A percentile compares a stretch with the other conserved stretches of the same genome.
Conservation (phyloP, 2,329 filamentous ascomycete genomes). For the Penicillium sp. region DNA sequence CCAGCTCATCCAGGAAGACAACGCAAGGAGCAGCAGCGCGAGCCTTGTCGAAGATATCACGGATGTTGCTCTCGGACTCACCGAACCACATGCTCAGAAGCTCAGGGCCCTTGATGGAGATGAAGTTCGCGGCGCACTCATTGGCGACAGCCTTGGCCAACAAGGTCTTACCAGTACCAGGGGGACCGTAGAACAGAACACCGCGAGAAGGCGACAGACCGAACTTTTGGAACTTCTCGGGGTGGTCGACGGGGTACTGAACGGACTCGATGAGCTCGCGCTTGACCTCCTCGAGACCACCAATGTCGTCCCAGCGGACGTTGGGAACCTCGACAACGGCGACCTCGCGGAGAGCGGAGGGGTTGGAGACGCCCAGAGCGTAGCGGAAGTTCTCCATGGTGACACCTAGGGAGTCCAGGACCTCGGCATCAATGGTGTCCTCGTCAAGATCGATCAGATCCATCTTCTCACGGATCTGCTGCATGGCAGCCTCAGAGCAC, state of each 20-base stretch:
- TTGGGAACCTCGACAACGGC: constrained; percentile 99
- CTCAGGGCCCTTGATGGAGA: constrained; percentile 98
- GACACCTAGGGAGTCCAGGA: constrained; percentile 94
- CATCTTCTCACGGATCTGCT: constrained; percentile 99
- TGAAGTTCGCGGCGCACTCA: constrained; percentile 99
- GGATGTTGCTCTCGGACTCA: constrained; percentile 99
- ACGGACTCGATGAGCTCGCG: constrained; percentile 98
- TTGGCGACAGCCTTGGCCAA: constrained; percentile 99
- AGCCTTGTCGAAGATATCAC: constrained; percentile 99
- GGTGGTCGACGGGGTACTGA: constrained; percentile 98
- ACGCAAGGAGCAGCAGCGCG: constrained; percentile 96
- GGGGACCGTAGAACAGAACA: constrained; percentile 98
- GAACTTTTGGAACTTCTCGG: constrained; percentile 99
- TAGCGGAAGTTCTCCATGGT: constrained; percentile 99
- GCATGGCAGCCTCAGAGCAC: constrained; percentile 99
- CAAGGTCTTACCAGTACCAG: constrained; percentile 99
- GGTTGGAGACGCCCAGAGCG: constrained; percentile 96
- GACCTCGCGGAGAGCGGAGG: constrained; percentile 96
- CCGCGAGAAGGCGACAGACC: constrained; percentile 96
- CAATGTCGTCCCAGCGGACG: constrained; percentile 99
- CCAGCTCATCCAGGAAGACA: constrained; percentile 97
- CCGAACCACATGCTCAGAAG: constrained; percentile 99
- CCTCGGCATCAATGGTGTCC: constrained; percentile 98
- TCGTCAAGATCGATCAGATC: constrained; percentile 98
- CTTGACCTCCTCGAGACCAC: constrained; percentile 97